Conservation (phyloP, 306 rosid species). For the Castanospermum australe region DNA sequence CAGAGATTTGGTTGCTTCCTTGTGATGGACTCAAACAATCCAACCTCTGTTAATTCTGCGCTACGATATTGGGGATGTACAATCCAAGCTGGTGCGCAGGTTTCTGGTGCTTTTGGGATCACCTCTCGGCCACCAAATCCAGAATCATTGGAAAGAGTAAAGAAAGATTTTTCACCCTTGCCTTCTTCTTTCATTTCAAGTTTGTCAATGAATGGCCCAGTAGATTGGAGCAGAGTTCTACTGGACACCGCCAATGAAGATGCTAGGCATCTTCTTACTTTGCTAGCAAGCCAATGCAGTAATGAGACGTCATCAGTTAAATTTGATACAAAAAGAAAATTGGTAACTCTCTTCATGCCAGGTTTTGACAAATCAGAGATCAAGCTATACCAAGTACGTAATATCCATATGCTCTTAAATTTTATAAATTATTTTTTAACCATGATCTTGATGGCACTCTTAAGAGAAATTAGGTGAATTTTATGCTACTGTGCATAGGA, state of each 20-base stretch:
- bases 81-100: constrained; percentile 86
- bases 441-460: background rate
- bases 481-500: background rate
- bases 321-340: constrained; percentile 64
- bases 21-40: constrained; percentile 74
- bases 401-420: background rate
- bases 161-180: constrained; percentile 60
- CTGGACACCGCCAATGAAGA: constrained; percentile 37
- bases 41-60: constrained; percentile 65
- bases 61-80: constrained; percentile 93
- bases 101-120: constrained; percentile 74
- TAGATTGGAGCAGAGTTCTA: constrained; percentile 61
- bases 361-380: constrained; percentile 95
- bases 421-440: background rate
- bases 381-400: constrained; percentile 82
- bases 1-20: constrained; percentile 73
- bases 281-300: constrained; percentile 39
- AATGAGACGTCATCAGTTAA: constrained; percentile 46
- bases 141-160: constrained; percentile 46
- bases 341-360: constrained; percentile 82
- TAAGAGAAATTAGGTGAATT: background rate
- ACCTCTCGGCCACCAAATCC: constrained; percentile 37
- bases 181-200: constrained; percentile 69
- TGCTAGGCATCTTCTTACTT: constrained; percentile 61
- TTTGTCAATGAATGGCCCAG: constrained; percentile 37